These are phyloP conservation scores for Barnettozyma botsteinii DNA, from an alignment of 805 yeast genomes.

Conservation along the genomic window DNA sequence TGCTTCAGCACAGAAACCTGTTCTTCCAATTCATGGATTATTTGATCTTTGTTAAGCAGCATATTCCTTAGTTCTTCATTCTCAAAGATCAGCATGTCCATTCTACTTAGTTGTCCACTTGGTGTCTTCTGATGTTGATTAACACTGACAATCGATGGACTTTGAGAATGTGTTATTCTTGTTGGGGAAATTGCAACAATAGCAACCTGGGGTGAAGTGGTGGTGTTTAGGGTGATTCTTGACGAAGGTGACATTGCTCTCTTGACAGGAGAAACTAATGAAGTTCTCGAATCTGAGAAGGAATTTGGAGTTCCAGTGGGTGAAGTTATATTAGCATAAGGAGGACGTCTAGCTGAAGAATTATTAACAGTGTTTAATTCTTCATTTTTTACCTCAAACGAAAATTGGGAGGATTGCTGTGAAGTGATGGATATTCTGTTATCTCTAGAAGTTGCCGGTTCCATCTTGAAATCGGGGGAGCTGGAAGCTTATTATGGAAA, in stretches of 20 bases:
- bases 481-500: background rate
- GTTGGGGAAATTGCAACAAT: conserved; percentile 1
- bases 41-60: conserved; percentile 13
- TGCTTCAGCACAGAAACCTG: conserved; percentile 15
- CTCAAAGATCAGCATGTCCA: conserved; percentile 12
- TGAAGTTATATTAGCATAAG: background rate
- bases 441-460: background rate
- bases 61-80: conserved; percentile 17
- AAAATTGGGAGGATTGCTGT: conserved; percentile 6
- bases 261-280: conserved; percentile 1
- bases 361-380: background rate
- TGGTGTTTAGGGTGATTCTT: background rate
- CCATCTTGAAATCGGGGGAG: background rate
- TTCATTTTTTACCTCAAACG: conserved; percentile 7
- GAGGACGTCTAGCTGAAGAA: background rate
- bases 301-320: background rate
- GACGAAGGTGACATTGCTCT: background rate
- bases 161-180: background rate
- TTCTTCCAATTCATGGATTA: conserved; percentile 12
- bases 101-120: conserved; percentile 5
- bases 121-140: background rate
- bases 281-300: background rate
- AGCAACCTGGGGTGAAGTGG: background rate
- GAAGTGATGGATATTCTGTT: conserved; percentile 5
- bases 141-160: conserved; percentile 1